phyloP scores from a whole-genome alignment of 2,329 filamentous ascomycete species.

The Pseudofabraea citricarpa region DNA sequence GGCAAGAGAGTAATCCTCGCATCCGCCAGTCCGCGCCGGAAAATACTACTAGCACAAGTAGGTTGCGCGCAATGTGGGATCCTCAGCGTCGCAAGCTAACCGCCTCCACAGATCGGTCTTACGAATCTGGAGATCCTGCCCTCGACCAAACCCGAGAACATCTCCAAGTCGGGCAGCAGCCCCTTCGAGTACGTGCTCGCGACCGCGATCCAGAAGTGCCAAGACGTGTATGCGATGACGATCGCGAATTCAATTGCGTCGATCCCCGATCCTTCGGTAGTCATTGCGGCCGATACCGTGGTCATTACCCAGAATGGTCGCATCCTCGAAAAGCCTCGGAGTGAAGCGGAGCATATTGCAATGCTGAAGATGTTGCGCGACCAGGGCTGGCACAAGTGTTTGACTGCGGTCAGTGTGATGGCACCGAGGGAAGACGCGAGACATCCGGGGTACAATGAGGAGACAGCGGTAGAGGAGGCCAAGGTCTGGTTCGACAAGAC shows the following conservation, averaged over 20 bases:
- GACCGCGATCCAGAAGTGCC: conserved; percentile 79
- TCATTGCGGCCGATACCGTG: conserved; percentile 87
- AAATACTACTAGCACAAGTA: conserved; percentile 72
- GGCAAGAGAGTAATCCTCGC: conserved; percentile 82
- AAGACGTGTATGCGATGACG: conserved; percentile 53
- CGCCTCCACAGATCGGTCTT: conserved; percentile 62
- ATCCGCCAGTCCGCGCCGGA: conserved; percentile 80
- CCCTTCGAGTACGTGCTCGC: conserved; percentile 88
- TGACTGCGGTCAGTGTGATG: conserved; percentile 81
- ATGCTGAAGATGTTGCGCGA: conserved; percentile 84
- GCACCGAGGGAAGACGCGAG: conserved; percentile 74
- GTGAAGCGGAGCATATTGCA: conserved; percentile 71
- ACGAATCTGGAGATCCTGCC: conserved; percentile 78
- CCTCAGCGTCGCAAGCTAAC: conserved; percentile 5
- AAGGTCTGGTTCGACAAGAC: conserved; percentile 77
- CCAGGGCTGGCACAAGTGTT: conserved; percentile 71
- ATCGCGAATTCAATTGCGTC: conserved; percentile 33
- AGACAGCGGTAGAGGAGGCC: conserved; percentile 83
- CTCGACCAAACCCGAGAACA: conserved; percentile 78
- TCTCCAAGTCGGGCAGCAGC: conserved; percentile 67
- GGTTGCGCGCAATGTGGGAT: conserved; percentile 7
- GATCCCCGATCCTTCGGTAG: conserved; percentile 66
- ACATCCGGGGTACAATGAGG: conserved; percentile 80
- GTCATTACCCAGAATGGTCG: conserved; percentile 71
- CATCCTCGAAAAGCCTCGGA: conserved; percentile 88